These are phyloP conservation scores for Schrenkiella parvula DNA, from an alignment of 345 rosid species.

Conservation along the genomic window DNA sequence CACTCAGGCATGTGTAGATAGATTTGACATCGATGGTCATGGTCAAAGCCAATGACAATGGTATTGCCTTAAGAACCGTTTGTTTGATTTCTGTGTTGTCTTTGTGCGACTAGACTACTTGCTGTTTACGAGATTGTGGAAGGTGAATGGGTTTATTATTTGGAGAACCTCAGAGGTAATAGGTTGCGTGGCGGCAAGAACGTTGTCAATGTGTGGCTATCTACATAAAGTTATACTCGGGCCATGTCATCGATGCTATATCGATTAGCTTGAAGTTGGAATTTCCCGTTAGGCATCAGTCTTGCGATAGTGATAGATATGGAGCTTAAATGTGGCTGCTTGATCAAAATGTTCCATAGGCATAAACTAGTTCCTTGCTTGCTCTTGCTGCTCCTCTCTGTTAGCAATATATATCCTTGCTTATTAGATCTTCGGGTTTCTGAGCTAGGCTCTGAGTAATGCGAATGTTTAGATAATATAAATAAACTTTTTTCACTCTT, in stretches of 20 bases:
- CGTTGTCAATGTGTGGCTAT: slow-evolving; percentile 1
- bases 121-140: background rate
- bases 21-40: no score
- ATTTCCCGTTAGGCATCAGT: background rate
- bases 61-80: background rate
- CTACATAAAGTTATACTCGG: background rate
- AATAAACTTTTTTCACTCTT: background rate
- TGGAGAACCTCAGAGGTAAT: background rate
- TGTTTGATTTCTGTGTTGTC: background rate
- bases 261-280: background rate
- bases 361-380: background rate
- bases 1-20: background rate
- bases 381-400: background rate
- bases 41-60: no score
- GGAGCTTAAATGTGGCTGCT: background rate
- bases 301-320: background rate
- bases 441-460: background rate
- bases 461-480: background rate
- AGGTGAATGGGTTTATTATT: background rate
- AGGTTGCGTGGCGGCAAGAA: slow-evolving; percentile 10
- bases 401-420: background rate
- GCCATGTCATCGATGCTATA: background rate
- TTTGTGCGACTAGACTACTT: background rate
- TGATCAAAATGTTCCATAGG: background rate
- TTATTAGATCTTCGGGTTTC: background rate